Conservation (phyloP, 768 basidiomycete genomes). For the Boletus rufocinnamomeus region DNA sequence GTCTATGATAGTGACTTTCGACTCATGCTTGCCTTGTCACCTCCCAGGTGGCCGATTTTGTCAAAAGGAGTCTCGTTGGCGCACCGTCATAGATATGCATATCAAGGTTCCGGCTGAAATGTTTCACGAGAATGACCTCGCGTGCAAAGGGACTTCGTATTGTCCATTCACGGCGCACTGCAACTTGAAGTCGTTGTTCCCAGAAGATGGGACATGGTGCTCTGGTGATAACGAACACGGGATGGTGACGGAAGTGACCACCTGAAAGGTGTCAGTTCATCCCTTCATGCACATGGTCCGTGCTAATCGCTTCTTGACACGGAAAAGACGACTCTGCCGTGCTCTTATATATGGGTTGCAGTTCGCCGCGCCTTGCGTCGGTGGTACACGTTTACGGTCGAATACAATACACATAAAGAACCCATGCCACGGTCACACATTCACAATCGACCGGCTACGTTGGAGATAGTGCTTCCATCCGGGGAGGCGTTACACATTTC, state of each 20-base stretch:
- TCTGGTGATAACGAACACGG: neutral
- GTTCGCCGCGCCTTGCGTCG: constrained; percentile 11
- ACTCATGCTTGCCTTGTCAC: neutral
- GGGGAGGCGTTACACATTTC: neutral
- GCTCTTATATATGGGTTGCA: neutral
- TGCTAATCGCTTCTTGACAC: neutral
- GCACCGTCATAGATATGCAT: neutral
- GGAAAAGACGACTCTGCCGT: neutral
- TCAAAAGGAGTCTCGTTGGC: neutral
- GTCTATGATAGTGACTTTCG: neutral
- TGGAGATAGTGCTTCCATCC: constrained; percentile 23
- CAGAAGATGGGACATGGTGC: neutral
- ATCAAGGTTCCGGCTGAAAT: neutral
- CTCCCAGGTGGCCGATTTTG: neutral
- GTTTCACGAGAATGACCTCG: no score
- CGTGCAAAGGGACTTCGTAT: neutral
- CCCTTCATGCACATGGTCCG: neutral
- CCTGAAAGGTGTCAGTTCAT: neutral
- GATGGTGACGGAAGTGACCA: neutral
- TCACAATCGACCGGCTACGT: constrained; percentile 1
- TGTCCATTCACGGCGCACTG: neutral
- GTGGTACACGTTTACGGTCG: neutral
- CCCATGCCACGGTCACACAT: neutral
- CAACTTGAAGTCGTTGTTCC: neutral
- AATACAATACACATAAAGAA: neutral